Conservation (phyloP, 2,329 filamentous ascomycete species). For the Alternaria alternata region DNA sequence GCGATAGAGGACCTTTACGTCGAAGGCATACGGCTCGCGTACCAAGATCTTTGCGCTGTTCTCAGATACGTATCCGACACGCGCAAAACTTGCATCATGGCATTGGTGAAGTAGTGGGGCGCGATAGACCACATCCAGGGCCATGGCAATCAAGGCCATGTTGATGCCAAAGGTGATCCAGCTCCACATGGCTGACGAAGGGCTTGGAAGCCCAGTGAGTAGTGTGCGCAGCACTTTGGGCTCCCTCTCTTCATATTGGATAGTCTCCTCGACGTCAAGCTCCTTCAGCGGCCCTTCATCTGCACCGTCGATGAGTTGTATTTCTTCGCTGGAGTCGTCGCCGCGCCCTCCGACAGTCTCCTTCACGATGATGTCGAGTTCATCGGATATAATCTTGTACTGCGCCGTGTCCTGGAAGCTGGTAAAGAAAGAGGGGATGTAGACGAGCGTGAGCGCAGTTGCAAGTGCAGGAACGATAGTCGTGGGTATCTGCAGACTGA, state of each 20-base stretch:
- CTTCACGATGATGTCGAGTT: slow-evolving; percentile 61
- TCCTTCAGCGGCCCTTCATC: slow-evolving; percentile 50
- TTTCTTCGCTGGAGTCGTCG: slow-evolving; percentile 42
- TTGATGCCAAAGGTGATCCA: slow-evolving; percentile 77
- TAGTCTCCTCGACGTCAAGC: slow-evolving; percentile 69
- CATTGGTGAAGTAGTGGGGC: slow-evolving; percentile 74
- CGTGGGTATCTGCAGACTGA: slow-evolving; percentile 39
- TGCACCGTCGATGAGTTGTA: slow-evolving; percentile 52
- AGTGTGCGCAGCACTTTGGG: slow-evolving; percentile 70
- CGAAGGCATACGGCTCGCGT: slow-evolving; percentile 78
- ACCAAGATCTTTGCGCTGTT: slow-evolving; percentile 81
- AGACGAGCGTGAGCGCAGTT: slow-evolving; percentile 71
- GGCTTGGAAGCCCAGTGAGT: slow-evolving; percentile 77
- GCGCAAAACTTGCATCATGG: slow-evolving; percentile 81
- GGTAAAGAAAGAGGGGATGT: slow-evolving; percentile 69
- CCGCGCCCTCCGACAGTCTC: slow-evolving; percentile 49
- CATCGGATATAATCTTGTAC: slow-evolving; percentile 65
- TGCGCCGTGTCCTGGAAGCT: slow-evolving; percentile 66
- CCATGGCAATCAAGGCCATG: slow-evolving; percentile 70
- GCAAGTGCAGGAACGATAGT: slow-evolving; percentile 56
- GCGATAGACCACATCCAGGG: slow-evolving; percentile 79
- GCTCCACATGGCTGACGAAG: slow-evolving; percentile 72
- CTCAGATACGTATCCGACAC: slow-evolving; percentile 86
- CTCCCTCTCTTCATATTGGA: slow-evolving; percentile 66
- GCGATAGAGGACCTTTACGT: slow-evolving; percentile 61